Evolutionary conservation across 2,329 filamentous ascomycete species (phyloP), one percentile per base, ranked within the genome.

Genomic region (Phoma sp.): DNA sequence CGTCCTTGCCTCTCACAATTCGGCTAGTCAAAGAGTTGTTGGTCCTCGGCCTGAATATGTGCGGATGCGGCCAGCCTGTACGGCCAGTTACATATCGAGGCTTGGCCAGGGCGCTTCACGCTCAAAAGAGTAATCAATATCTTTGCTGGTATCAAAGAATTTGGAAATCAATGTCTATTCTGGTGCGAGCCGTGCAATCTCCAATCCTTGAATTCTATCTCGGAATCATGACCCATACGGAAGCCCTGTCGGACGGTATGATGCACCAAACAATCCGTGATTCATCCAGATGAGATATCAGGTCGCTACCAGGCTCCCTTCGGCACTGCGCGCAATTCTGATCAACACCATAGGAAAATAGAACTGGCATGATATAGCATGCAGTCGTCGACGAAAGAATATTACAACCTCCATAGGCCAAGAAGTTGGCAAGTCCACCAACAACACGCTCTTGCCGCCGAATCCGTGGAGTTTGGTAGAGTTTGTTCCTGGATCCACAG

Each of bases 161-260:
- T n/a, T n/a, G n/a, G n/a, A n/a, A 25, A 40, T 34, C 18, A 23
- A 28, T 21, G 20, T 42, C 17, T 42, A 37, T 33, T 49, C 42
- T 36, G 29, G 42, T 17, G 33, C 29, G 26, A 37, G 36, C 47
- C 11, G 38, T 36, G 42, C 33, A 39, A 51, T 28, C 25, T 54
- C 18, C 26, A 52, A 48, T 57, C 45, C 50, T 37, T 38, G 37
- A 37, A 4, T 36, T 20, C 15, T 20, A 17, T 42, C 37, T 37
- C 6, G 42, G 34, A 21, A 53, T 55, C 58, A 56, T 51, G 60
- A 67, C 67, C 63, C 57, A 50, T 64, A 59, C 47, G 54, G 50
- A 53, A 57, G 58, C 61, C 52, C 56, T 55, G 56, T 54, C 30
- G 61, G 39, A 61, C 60, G 59, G 64, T 11, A 40, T 25, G 39